Conservation (phyloP, 1,139 yeast species). For the Blastobotrys elegans region DNA sequence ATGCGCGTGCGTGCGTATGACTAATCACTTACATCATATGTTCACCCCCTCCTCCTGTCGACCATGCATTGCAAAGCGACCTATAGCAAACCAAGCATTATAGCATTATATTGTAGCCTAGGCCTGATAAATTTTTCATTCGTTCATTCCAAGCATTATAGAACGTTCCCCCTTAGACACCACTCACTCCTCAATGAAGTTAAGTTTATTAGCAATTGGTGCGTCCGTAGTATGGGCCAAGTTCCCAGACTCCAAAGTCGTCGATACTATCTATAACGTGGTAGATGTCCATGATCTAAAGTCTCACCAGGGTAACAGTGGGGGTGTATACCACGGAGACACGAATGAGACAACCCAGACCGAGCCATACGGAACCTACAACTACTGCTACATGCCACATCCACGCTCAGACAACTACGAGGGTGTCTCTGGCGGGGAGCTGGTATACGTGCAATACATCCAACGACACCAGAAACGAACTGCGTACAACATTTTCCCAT, state of each 20-base stretch:
- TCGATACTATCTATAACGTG: conserved; percentile 3
- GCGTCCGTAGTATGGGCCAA: conserved; percentile 3
- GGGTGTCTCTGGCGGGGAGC: conserved; percentile 27
- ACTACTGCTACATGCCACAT: conserved; percentile 43
- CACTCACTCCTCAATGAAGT: no score
- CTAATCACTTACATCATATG: no score
- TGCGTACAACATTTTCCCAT: conserved; percentile 37
- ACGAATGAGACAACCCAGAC: conserved; percentile 1
- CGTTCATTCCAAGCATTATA: no score
- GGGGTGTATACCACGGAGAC: conserved; percentile 5
- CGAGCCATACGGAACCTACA: conserved; percentile 31
- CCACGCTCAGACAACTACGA: conserved; percentile 28
- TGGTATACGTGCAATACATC: conserved; percentile 37
- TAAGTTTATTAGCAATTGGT: not conserved
- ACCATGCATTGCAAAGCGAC: no score
- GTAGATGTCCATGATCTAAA: conserved; percentile 3
- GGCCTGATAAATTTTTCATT: no score
- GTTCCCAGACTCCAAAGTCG: conserved; percentile 1
- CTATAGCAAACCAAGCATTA: no score
- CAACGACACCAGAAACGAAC: conserved; percentile 42
- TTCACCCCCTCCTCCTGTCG: no score
- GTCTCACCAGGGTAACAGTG: conserved; percentile 4
- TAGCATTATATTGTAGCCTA: no score
- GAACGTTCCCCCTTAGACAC: no score
- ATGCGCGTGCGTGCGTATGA: no score